These are phyloP conservation scores for Starmerella khaoyaiensis DNA, from an alignment of 805 yeast species.

Conservation along the genomic window DNA sequence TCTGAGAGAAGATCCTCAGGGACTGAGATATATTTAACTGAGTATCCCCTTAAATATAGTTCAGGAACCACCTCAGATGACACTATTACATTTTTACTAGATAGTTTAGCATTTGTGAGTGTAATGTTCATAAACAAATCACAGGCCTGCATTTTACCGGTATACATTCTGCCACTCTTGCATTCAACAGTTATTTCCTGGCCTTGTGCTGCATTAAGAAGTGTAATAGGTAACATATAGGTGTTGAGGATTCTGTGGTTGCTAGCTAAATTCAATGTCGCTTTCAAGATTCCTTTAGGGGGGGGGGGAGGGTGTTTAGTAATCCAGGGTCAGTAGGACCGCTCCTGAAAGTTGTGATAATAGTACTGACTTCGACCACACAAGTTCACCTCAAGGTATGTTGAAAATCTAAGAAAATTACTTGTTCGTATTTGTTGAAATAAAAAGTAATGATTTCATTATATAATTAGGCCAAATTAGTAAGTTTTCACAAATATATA, in stretches of 20 bases:
- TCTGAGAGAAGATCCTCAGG: constrained; percentile 31
- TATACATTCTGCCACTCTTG: constrained; percentile 79
- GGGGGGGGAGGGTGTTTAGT: too few species aligned
- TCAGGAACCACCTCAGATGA: constrained; percentile 17
- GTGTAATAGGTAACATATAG: constrained; percentile 70
- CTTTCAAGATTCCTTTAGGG: neutral
- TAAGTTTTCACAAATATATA: too few species aligned
- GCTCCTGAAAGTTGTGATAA: too few species aligned
- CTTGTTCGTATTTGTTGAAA: too few species aligned
- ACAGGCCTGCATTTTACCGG: constrained; percentile 72
- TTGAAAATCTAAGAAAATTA: too few species aligned
- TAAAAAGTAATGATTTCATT: too few species aligned
- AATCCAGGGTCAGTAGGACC: too few species aligned
- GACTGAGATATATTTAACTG: constrained; percentile 33
- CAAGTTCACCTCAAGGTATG: too few species aligned
- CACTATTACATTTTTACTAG: constrained; percentile 5
- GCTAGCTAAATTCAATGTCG: neutral
- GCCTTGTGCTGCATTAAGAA: constrained; percentile 81
- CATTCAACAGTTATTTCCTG: constrained; percentile 79
- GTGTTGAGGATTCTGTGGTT: neutral
- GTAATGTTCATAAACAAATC: constrained; percentile 96
- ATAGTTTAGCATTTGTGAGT: constrained; percentile 48
- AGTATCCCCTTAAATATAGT: constrained; percentile 20
- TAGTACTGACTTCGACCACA: too few species aligned
- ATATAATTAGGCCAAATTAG: too few species aligned